A percentile compares a stretch with the other conserved stretches of the same genome.
Conservation (phyloP, 1,284 basidiomycete genomes). For the Pterulicium gracile region DNA sequence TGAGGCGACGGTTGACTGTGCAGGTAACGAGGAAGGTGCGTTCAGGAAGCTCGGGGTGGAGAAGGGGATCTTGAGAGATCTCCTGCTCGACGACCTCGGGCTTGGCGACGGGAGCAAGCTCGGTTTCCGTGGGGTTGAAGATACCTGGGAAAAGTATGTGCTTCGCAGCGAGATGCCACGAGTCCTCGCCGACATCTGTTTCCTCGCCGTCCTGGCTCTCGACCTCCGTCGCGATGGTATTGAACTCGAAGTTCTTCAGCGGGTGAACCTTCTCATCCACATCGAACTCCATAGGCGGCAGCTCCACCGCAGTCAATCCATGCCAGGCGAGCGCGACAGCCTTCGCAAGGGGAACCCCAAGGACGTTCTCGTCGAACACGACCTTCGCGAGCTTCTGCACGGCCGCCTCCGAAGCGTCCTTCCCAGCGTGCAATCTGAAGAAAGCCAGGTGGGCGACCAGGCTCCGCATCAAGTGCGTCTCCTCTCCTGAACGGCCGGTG, state of each 20-base stretch:
- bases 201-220: conserved; percentile 42
- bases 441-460: conserved; percentile 54
- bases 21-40: conserved; percentile 92
- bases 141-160: conserved; percentile 82
- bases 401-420: conserved; percentile 38
- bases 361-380: conserved; percentile 29
- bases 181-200: conserved; percentile 50
- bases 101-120: conserved; percentile 17
- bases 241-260: conserved; percentile 56
- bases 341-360: conserved; percentile 33
- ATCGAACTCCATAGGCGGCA: conserved; percentile 16
- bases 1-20: conserved; percentile 89
- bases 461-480: conserved; percentile 34
- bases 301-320: conserved; percentile 38
- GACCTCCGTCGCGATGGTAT: conserved; percentile 55
- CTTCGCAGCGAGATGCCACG: conserved; percentile 85
- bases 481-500: conserved; percentile 19
- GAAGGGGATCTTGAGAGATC: conserved; percentile 50
- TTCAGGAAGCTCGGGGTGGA: conserved; percentile 83
- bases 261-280: conserved; percentile 18
- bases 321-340: conserved; percentile 47
- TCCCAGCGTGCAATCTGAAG: conserved; percentile 61
- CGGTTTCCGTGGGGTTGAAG: conserved; percentile 40
- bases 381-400: conserved; percentile 39
- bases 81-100: conserved; percentile 24